phyloP scores from a whole-genome alignment of 139 green algal genomes.

The Micromonas pusilla region DNA sequence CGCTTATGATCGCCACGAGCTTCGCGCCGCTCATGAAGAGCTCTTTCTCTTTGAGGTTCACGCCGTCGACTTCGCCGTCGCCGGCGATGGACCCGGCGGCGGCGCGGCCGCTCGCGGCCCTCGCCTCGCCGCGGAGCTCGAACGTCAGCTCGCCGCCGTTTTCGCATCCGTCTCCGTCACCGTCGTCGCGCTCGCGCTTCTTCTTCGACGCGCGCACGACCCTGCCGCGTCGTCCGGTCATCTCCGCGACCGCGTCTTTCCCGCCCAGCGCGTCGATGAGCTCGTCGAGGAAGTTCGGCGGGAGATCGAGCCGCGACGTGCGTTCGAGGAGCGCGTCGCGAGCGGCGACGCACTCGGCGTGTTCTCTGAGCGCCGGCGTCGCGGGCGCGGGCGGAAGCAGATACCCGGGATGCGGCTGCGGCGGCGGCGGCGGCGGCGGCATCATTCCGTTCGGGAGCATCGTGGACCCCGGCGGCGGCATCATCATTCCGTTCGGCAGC shows the following conservation, averaged over 20 bases:
- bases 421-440: too few relatives aligned
- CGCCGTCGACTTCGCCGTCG: not conserved
- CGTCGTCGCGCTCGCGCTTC: not conserved
- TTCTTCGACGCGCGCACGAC: not conserved
- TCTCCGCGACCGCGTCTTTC: constrained; percentile 22
- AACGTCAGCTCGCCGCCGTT: not conserved
- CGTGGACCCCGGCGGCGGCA: too few relatives aligned
- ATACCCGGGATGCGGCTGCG: too few relatives aligned
- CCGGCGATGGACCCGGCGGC: not conserved
- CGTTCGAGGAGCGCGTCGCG: constrained; percentile 19
- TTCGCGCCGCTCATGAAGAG: constrained; percentile 78
- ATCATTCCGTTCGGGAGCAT: too few relatives aligned
- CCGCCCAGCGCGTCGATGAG: constrained; percentile 33
- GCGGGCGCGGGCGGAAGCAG: too few relatives aligned
- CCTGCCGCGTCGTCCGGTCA: constrained; percentile 20
- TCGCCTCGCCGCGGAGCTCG: not conserved
- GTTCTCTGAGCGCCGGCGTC: not conserved
- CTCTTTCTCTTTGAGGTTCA: constrained; percentile 72
- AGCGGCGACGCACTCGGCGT: constrained; percentile 13
- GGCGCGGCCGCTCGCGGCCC: not conserved
- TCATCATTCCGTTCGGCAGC: too few relatives aligned
- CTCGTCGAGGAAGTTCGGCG: constrained; percentile 75
- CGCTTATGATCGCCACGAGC: constrained; percentile 83
- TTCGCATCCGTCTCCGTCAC: too few relatives aligned
- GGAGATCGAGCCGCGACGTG: constrained; percentile 1